These are phyloP conservation scores for Lanmaoa pseudosensibilis DNA, from an alignment of 768 basidiomycete genomes.

Conservation along the genomic window DNA sequence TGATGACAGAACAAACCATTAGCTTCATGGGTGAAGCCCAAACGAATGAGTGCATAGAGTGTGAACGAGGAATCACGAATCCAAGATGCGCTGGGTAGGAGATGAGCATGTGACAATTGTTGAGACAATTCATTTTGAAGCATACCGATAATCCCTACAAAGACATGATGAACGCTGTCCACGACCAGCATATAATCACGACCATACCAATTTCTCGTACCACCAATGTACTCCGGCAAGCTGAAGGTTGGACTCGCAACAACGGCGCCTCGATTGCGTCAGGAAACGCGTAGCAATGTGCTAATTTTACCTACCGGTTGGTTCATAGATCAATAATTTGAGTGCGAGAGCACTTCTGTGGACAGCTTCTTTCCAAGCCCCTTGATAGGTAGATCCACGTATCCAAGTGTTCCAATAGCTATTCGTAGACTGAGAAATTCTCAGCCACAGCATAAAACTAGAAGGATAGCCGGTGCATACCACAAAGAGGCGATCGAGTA, in stretches of 20 bases:
- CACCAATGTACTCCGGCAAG: slow-evolving; percentile 89
- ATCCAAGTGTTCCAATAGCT: slow-evolving; percentile 90
- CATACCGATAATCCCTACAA: slow-evolving; percentile 62
- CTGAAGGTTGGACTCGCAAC: slow-evolving; percentile 96
- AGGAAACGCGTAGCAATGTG: neutral
- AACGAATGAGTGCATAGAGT: slow-evolving; percentile 87
- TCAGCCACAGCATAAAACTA: neutral
- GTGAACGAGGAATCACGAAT: slow-evolving; percentile 97
- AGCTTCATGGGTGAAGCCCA: slow-evolving; percentile 93
- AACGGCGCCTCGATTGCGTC: slow-evolving; percentile 62
- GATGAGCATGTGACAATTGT: neutral
- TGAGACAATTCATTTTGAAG: neutral
- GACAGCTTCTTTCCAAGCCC: slow-evolving; percentile 95
- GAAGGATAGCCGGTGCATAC: slow-evolving; percentile 34
- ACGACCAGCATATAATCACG: neutral
- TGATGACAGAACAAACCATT: slow-evolving; percentile 51
- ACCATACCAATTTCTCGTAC: slow-evolving; percentile 81
- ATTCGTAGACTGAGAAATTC: slow-evolving; percentile 56
- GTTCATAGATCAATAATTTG: slow-evolving; percentile 91
- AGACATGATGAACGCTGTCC: neutral
- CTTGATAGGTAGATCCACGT: slow-evolving; percentile 82
- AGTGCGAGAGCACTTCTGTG: slow-evolving; percentile 90
- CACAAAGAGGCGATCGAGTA: slow-evolving; percentile 56
- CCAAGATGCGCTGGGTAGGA: slow-evolving; percentile 64
- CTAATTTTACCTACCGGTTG: slow-evolving; percentile 55